Evolutionary conservation across 805 yeast species (phyloP).

Genomic region (Suhomyces vadensis): DNA sequence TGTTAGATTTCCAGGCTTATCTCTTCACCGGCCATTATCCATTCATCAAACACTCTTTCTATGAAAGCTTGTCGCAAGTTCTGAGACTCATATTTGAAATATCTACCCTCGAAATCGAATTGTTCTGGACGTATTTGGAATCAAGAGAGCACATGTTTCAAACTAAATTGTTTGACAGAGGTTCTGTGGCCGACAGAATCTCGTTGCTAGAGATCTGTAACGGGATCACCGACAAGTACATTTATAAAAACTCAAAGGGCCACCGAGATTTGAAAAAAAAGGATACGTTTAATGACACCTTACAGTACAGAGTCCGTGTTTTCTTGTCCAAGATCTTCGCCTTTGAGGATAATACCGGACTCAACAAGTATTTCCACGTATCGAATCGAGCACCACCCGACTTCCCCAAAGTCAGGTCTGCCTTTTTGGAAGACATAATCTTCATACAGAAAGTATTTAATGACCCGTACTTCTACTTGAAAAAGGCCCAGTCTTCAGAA

Average conservation of each 20-base stretch:
- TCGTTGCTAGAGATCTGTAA: slow-evolving; percentile 42
- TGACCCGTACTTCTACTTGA: slow-evolving; percentile 36
- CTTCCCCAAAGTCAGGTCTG: slow-evolving; percentile 20
- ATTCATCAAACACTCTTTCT: slow-evolving; percentile 25
- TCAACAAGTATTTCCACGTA: slow-evolving; percentile 38
- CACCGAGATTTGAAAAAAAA: slow-evolving; percentile 32
- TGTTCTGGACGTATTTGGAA: slow-evolving; percentile 42
- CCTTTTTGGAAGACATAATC: slow-evolving; percentile 35
- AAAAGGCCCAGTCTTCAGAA: slow-evolving; percentile 19
- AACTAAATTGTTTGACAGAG: slow-evolving; percentile 27
- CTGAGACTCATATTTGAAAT: slow-evolving; percentile 24
- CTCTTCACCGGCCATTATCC: slow-evolving; percentile 17
- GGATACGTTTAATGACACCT: slow-evolving; percentile 40
- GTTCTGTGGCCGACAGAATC: slow-evolving; percentile 35
- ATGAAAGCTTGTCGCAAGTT: slow-evolving; percentile 23
- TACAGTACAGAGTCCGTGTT: slow-evolving; percentile 36
- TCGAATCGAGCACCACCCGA: slow-evolving; percentile 30
- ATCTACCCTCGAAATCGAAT: slow-evolving; percentile 21
- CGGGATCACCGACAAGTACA: slow-evolving; percentile 34
- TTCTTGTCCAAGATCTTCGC: slow-evolving; percentile 35
- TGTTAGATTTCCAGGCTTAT: slow-evolving; percentile 30
- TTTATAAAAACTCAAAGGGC: slow-evolving; percentile 19
- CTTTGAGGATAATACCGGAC: slow-evolving; percentile 46
- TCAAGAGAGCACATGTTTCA: slow-evolving; percentile 26
- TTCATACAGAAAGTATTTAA: slow-evolving; percentile 30